Evolutionary conservation across 176 grass and related monocot species (phyloP), one percentile per base, ranked within the genome.

Genomic region (Triticum dicoccoides): DNA sequence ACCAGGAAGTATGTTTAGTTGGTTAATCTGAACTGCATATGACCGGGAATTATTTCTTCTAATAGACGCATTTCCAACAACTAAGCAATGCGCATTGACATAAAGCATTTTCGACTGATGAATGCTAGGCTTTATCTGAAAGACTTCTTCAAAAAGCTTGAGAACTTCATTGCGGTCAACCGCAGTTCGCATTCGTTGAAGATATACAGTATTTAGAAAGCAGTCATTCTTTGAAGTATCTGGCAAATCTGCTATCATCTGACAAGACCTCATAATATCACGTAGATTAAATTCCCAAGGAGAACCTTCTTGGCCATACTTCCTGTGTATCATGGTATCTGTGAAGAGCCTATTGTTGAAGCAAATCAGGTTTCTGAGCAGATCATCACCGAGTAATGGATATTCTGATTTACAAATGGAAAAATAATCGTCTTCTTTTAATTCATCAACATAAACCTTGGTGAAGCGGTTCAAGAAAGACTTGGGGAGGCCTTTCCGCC

Each of bases 221-320:
- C 85, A 90, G 47, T 98, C 91, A 49, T 83, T 82, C 44, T 81
- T 89, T 44, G 77, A 84, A 82, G 80, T 71, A 61, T 86, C 84
- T 80, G 24, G 61, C 33, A 88, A 86, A 86, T 33, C 80, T 92
- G 83, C 67, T 70, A 95, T 94, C 78, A 98, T 95, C 61, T 94
- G 52, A 84, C 96, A 98, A 27, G 96, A 95, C 69, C 96, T 89
- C 62, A 92, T 88, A 77, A 98, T 94, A 86, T 98, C 96, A 90
- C 96, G 96, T 29, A 98, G 91, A 87, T 98, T 98, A 86, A 98
- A 98, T 86, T 98, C 96, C 96, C 96, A 98, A 45, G 96, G 96
- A 82, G 91, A 93, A 52, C 96, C 96, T 85, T 92, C 88, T 82
- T 94, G 93, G 20, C 96, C 96, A 88, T 93, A 98, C 37, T 98